Conservation (phyloP, 306 rosid genomes). For the Cucumis cinereus region DNA sequence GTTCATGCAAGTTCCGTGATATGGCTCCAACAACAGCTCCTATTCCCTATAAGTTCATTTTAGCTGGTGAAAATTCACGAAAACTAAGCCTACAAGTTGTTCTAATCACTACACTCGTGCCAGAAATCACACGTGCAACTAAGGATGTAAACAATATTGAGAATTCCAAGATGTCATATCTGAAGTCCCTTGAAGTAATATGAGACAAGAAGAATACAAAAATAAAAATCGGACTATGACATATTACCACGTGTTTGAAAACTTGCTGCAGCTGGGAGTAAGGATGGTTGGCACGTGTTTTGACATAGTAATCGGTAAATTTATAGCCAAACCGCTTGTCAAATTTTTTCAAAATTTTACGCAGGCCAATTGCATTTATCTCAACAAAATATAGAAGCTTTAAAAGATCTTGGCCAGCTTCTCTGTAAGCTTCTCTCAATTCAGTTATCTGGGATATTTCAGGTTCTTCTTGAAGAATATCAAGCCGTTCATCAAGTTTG, state of each 20-base stretch:
- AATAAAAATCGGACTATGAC: constrained; percentile 12
- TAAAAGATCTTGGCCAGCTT: constrained; percentile 69
- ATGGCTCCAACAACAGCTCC: constrained; percentile 99
- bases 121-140: neutral
- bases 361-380: constrained; percentile 90
- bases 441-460: constrained; percentile 56
- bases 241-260: constrained; percentile 95
- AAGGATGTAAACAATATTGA: neutral
- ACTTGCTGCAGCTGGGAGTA: constrained; percentile 99
- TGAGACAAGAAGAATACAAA: neutral
- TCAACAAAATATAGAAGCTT: constrained; percentile 82
- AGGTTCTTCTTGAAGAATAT: constrained; percentile 63
- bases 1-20: constrained; percentile 96
- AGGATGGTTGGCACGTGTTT: constrained; percentile 97
- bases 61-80: constrained; percentile 15
- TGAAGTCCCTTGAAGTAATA: neutral
- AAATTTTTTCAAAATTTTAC: constrained; percentile 94
- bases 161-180: neutral
- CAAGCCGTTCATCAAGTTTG: constrained; percentile 49
- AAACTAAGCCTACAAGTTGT: neutral
- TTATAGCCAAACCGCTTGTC: constrained; percentile 90
- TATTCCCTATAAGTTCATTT: constrained; percentile 50
- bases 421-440: constrained; percentile 71
- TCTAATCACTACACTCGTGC: neutral
- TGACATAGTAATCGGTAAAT: constrained; percentile 85